Conservation (phyloP, 305 asterid genomes). For the Ajuga reptans region DNA sequence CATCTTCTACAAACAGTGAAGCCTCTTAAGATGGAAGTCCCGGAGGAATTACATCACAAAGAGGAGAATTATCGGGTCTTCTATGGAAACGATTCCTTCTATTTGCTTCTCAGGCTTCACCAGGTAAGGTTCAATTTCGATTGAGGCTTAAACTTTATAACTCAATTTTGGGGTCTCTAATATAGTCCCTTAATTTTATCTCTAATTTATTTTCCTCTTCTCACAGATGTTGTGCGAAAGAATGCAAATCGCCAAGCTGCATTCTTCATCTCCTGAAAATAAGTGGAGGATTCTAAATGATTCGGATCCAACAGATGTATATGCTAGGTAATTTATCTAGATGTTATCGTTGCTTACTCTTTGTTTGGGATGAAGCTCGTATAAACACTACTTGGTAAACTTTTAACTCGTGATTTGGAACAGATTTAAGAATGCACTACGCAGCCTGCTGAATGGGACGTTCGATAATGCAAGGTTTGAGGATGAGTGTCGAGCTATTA, state of each 20-base stretch:
- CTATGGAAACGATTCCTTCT: constrained; percentile 85
- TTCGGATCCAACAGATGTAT: constrained; percentile 46
- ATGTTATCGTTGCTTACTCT: constrained; percentile 9
- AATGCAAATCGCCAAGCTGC: constrained; percentile 66
- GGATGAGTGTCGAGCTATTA: constrained; percentile 88
- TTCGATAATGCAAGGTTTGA: constrained; percentile 80
- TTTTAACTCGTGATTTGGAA: constrained; percentile 24
- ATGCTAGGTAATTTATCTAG: constrained; percentile 55
- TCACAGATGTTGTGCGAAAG: constrained; percentile 77
- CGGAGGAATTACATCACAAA: constrained; percentile 31
- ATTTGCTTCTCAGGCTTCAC: constrained; percentile 84
- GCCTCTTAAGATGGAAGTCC: constrained; percentile 56
- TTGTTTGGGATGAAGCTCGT: constrained; percentile 12
- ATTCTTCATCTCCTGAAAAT: constrained; percentile 64
- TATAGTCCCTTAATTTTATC: constrained; percentile 5
- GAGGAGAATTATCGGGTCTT: constrained; percentile 45
- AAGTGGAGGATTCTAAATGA: constrained; percentile 59
- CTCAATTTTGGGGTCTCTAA: constrained; percentile 8
- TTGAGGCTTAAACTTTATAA: constrained; percentile 4
- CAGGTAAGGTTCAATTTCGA: constrained; percentile 40
- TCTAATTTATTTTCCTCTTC: constrained; percentile 15
- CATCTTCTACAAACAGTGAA: constrained; percentile 42
- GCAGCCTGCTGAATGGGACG: constrained; percentile 70
- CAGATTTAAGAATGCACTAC: constrained; percentile 82
- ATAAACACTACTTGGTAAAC: constrained; percentile 14